These are phyloP conservation scores for Miscanthus lutarioriparius DNA, from an alignment of 176 grass and related monocot genomes.

Conservation along the genomic window DNA sequence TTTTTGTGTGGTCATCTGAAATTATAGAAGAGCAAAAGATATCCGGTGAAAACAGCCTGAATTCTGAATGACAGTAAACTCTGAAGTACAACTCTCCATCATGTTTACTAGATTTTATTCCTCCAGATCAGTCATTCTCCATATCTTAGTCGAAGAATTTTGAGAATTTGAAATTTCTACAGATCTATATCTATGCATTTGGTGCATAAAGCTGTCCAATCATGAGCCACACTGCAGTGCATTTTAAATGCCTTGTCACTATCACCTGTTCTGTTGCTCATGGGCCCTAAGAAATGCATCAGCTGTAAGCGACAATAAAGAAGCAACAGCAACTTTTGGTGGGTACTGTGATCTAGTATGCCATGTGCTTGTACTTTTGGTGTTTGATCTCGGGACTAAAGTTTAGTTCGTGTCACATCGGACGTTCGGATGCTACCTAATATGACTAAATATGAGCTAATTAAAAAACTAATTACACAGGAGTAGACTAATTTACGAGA, in stretches of 20 bases:
- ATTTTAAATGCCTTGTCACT: conserved; percentile 11
- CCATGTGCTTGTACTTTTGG: conserved; percentile 33
- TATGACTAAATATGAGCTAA: too few relatives aligned
- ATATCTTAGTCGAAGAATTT: not conserved
- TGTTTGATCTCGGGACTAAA: conserved; percentile 24
- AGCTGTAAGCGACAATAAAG: not conserved
- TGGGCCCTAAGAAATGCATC: conserved; percentile 32
- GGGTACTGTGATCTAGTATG: not conserved
- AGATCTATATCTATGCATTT: not conserved
- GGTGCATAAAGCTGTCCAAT: conserved; percentile 5
- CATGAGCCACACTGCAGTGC: conserved; percentile 5
- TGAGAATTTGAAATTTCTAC: not conserved
- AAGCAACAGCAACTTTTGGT: conserved; percentile 14
- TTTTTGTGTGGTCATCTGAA: not conserved
- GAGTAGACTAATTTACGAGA: too few relatives aligned
- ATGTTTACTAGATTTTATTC: conserved; percentile 3
- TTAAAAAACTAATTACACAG: too few relatives aligned
- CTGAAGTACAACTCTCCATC: not conserved
- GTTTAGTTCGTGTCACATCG: too few relatives aligned
- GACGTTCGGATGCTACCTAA: too few relatives aligned
- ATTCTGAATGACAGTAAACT: conserved; percentile 2
- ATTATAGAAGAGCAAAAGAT: not conserved
- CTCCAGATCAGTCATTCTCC: not conserved
- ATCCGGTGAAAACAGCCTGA: not conserved
- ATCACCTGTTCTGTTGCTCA: conserved; percentile 6